Evolutionary conservation across 768 basidiomycete genomes (phyloP), one percentile per base, ranked within the genome.

Genomic region (Antrodiella citrinella): DNA sequence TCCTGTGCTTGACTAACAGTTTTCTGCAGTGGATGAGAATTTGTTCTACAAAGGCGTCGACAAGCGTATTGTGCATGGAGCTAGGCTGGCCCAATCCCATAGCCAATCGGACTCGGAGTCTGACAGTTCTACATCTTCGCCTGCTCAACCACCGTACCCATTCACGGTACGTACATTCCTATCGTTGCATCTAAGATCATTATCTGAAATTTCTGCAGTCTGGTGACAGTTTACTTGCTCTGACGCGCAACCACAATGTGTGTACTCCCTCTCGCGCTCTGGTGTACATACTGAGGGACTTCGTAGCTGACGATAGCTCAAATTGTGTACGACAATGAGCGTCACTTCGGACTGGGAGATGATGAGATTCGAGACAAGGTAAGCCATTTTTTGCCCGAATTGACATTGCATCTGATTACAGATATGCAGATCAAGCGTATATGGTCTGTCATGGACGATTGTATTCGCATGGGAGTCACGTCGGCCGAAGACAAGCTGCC

Each of bases 401-500:
- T 18, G 4, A 38, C n/a, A 22, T 38, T 30, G 12, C 26, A 21
- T 47, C 22, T 38, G 18, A 42, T 47, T 44, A 18, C 18, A 22
- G 30, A 35, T 35, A 7, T 42, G 45, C 45, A 70, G 71, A 74
- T 90, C 56, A 78, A 81, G 74, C 77, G 79, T 22, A 91, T 94
- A 44, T 95, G 92, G 92, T 61, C 71, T 48, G 90, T 92, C 3
- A 96, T 96, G 94, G 91, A 95, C 61, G 80, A 84, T 50, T 94
- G 90, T 64, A 97, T 96, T 53, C 84, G 70, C 22, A 75, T 77
- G 2, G 94, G 94, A 18, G 92, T 97, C 7, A 84, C 88, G 2
- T 76, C 90, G 1, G 72, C 78, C 2, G 86, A 94, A 57, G 73
- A 73, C 41, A 81, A 78, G n/a, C 76, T 98, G 2, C 94, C 94